Percentiles rank a stretch among this genome's conserved stretches.
These are phyloP conservation scores for Verticillium nubilum DNA, from an alignment of 2,329 filamentous ascomycete species.

Conservation along the genomic window DNA sequence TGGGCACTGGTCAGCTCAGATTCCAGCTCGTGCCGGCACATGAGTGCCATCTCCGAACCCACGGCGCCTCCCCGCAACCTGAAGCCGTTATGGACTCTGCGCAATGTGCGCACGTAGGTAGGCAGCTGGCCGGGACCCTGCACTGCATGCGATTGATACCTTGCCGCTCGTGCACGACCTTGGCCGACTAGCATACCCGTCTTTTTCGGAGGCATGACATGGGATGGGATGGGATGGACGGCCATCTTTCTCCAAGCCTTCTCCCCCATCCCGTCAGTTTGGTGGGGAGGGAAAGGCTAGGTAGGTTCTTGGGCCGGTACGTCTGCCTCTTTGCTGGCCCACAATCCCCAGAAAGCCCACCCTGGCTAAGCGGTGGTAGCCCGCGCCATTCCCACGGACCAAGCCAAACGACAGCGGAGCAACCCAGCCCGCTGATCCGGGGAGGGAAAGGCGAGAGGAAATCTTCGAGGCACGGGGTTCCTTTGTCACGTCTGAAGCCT, in stretches of 20 bases:
- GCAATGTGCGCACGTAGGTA: not conserved
- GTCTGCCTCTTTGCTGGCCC: not conserved
- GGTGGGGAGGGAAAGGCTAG: not conserved
- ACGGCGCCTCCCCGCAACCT: not conserved
- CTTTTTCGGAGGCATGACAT: constrained; percentile 1
- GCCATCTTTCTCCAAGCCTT: not conserved
- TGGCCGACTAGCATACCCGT: constrained; percentile 9
- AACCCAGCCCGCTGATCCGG: constrained; percentile 12
- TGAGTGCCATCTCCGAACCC: not conserved
- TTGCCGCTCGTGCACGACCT: not conserved
- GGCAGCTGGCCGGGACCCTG: not conserved
- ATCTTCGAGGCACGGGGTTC: not conserved
- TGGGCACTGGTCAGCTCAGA: not conserved
- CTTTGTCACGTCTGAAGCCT: not conserved
- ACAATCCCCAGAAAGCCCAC: constrained; percentile 1
- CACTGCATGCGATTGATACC: not conserved
- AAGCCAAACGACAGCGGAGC: constrained; percentile 6
- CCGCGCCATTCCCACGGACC: constrained; percentile 2
- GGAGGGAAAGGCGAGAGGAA: constrained; percentile 1
- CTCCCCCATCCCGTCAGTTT: not conserved
- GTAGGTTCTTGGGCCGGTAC: not conserved
- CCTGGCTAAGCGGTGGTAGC: not conserved
- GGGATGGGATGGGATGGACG: constrained; percentile 3
- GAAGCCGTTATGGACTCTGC: not conserved
- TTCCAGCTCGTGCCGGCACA: not conserved